Evolutionary conservation across 1,139 yeast species (phyloP).

Genomic region (Magnusiomyces tetraspermus): DNA sequence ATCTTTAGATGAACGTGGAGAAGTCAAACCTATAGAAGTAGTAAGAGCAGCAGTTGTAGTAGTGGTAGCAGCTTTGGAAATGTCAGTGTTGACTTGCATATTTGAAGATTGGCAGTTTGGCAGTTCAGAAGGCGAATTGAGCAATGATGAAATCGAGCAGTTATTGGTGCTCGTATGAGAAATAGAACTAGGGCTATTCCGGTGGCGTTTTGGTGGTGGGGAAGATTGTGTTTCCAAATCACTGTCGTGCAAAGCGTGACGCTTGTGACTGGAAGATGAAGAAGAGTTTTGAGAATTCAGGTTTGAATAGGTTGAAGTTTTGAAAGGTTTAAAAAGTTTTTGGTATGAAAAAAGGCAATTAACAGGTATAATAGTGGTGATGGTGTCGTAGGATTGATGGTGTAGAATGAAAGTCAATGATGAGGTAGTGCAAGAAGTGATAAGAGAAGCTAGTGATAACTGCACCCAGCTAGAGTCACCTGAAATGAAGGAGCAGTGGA

Average conservation of each 20-base stretch:
- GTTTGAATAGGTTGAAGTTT: too few species aligned
- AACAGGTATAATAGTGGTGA: too few species aligned
- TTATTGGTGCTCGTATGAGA: background rate
- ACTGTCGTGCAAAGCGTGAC: constrained; percentile 2
- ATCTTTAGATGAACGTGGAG: background rate
- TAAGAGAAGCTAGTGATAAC: too few species aligned
- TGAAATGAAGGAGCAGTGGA: too few species aligned
- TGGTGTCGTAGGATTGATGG: too few species aligned
- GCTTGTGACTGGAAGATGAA: constrained; percentile 6
- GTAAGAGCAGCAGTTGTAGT: background rate
- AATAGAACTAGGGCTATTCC: background rate
- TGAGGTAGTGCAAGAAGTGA: too few species aligned
- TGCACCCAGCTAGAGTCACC: too few species aligned
- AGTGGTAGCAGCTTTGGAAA: background rate
- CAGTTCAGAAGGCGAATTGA: background rate
- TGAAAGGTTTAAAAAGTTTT: too few species aligned
- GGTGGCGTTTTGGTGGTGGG: constrained; percentile 6
- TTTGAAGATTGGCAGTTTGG: background rate
- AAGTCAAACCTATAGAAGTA: background rate
- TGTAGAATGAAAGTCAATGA: too few species aligned
- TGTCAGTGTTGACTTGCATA: background rate
- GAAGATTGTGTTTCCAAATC: constrained; percentile 4
- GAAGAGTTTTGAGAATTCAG: background rate
- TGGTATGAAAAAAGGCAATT: background rate
- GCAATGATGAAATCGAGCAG: background rate